Percentiles rank a stretch among this genome's conserved stretches.
Evolutionary conservation across 139 green algal species (phyloP).

Genomic region (Volvox africanus): DNA sequence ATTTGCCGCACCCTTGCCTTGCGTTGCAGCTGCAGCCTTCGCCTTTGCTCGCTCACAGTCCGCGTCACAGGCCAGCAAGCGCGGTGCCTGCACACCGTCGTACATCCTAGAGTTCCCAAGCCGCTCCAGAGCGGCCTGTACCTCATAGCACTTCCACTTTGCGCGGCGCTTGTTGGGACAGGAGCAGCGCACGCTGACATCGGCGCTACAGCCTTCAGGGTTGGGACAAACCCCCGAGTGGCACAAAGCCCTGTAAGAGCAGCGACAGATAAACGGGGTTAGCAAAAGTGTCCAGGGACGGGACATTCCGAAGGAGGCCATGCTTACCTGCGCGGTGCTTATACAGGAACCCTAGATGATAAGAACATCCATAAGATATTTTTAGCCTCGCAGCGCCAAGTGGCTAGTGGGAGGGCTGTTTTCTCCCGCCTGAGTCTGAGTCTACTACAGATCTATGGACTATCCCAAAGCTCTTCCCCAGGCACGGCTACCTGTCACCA

Average conservation of each 20-base stretch:
- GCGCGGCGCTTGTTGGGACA: slow-evolving; percentile 73
- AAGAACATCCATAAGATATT: too few relatives aligned
- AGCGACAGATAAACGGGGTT: too few relatives aligned
- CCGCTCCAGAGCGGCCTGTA: slow-evolving; percentile 63
- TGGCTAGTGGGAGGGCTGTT: too few relatives aligned
- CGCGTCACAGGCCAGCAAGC: slow-evolving; percentile 72
- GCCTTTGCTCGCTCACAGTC: slow-evolving; percentile 59
- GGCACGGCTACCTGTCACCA: too few relatives aligned
- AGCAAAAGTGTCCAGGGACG: too few relatives aligned
- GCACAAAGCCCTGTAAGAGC: slow-evolving; percentile 53
- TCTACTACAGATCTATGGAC: too few relatives aligned
- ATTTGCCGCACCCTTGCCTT: not conserved
- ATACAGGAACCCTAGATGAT: too few relatives aligned
- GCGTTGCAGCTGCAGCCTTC: not conserved
- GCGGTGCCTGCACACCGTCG: slow-evolving; percentile 57
- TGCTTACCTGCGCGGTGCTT: too few relatives aligned
- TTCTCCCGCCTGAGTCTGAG: too few relatives aligned
- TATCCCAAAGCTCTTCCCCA: too few relatives aligned
- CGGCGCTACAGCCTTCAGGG: slow-evolving; percentile 59
- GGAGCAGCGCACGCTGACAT: slow-evolving; percentile 77
- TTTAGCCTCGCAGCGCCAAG: too few relatives aligned
- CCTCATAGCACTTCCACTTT: slow-evolving; percentile 72
- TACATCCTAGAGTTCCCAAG: slow-evolving; percentile 51
- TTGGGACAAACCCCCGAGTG: slow-evolving; percentile 75
- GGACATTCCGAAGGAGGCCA: too few relatives aligned